These are phyloP conservation scores for Lipomyces lipofer DNA, from an alignment of 805 yeast genomes.

Conservation along the genomic window DNA sequence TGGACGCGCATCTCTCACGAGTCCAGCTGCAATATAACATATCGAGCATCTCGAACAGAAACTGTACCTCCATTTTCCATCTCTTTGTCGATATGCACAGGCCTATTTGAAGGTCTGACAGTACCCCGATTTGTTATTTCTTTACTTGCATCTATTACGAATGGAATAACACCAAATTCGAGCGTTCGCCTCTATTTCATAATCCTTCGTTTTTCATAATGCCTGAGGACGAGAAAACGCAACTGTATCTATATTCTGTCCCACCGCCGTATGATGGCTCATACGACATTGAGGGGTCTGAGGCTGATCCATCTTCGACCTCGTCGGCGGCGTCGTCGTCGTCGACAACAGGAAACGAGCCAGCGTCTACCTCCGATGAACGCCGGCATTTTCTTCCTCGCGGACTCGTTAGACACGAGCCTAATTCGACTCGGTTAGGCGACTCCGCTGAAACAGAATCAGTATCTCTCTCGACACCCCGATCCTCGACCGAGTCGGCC, in stretches of 20 bases:
- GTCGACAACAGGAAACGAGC: conserved; percentile 3
- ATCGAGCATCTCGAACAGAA: not conserved
- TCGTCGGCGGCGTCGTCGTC: conserved; percentile 3
- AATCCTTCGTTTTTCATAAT: not conserved
- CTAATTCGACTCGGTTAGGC: not conserved
- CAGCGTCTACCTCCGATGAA: conserved; percentile 18
- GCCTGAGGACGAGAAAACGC: conserved; percentile 26
- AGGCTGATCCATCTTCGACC: conserved; percentile 12
- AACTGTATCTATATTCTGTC: conserved; percentile 28
- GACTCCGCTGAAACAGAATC: conserved; percentile 7
- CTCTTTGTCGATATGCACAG: not conserved
- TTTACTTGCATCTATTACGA: not conserved
- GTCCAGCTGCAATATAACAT: not conserved
- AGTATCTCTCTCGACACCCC: conserved; percentile 21
- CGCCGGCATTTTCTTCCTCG: conserved; percentile 25
- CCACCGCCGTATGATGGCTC: conserved; percentile 30
- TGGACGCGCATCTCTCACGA: too few species aligned
- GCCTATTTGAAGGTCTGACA: not conserved
- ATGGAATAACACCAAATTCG: too few species aligned
- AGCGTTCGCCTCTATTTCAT: not conserved
- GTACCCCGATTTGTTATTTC: not conserved
- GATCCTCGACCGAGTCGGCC: conserved; percentile 24
- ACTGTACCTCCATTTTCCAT: too few species aligned
- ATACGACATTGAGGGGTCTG: conserved; percentile 14
- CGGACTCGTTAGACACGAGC: conserved; percentile 15